phyloP scores from a whole-genome alignment of 176 grass and related monocot species.

The Hyparrhenia diplandra region DNA sequence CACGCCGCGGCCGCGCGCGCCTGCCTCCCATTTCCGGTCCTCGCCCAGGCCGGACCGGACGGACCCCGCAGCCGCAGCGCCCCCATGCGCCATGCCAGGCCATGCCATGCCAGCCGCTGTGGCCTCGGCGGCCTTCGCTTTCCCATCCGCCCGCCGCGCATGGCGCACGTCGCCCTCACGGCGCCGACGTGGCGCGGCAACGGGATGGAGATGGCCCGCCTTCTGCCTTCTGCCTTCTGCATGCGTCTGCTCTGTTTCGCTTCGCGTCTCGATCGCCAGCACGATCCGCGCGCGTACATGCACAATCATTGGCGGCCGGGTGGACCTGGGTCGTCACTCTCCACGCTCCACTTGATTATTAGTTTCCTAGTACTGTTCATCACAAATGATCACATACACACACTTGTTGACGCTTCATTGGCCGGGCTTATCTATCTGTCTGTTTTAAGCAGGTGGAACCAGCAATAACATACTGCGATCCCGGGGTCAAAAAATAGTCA shows the following conservation, averaged over 20 bases:
- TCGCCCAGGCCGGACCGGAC: not conserved
- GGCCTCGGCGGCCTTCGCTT: not conserved
- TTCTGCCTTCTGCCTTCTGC: not conserved
- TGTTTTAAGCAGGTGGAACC: too few relatives aligned
- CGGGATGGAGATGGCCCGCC: not conserved
- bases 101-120: not conserved
- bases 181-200: not conserved
- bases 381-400: not conserved
- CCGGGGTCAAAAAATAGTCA: too few relatives aligned
- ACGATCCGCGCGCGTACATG: not conserved
- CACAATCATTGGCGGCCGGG: conserved; percentile 1
- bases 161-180: conserved; percentile 2
- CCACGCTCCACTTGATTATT: not conserved
- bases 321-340: not conserved
- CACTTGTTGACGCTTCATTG: not conserved
- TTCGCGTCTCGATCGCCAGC: not conserved
- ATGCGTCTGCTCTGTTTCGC: too few relatives aligned
- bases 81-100: not conserved
- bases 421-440: not conserved
- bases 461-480: too few relatives aligned
- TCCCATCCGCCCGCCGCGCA: not conserved
- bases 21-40: not conserved
- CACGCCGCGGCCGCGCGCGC: conserved; percentile 29
- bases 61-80: not conserved
- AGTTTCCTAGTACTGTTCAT: not conserved